Conservation (phyloP, 306 rosid genomes). For the Dalbergia oliveri region DNA sequence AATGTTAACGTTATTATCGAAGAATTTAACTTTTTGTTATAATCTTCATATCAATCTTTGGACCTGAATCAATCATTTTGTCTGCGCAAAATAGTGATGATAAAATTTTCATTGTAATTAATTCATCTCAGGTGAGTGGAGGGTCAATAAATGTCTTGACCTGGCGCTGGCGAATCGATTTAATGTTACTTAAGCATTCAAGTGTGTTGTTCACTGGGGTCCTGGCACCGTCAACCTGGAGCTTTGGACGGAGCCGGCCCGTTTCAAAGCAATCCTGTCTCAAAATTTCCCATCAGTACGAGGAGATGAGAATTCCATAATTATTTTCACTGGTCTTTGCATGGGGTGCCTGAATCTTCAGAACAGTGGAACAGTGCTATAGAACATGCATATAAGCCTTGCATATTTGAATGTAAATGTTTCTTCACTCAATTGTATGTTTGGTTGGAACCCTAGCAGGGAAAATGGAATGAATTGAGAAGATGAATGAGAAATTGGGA, state of each 20-base stretch:
- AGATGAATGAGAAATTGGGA: neutral
- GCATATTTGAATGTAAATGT: neutral
- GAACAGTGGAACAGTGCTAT: neutral
- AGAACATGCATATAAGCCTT: constrained; percentile 25
- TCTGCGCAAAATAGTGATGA: constrained; percentile 1
- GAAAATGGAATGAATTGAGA: neutral
- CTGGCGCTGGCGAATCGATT: constrained; percentile 82
- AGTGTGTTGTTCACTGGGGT: constrained; percentile 85
- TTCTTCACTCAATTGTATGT: neutral
- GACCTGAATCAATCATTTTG: constrained; percentile 13
- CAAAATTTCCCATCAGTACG: constrained; percentile 70
- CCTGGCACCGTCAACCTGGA: constrained; percentile 84
- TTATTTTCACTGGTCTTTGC: constrained; percentile 11
- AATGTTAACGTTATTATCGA: too few species aligned
- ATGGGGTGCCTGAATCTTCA: too few species aligned
- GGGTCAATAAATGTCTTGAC: constrained; percentile 74
- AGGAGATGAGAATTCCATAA: constrained; percentile 60
- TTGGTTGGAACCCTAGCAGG: neutral
- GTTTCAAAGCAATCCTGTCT: constrained; percentile 82
- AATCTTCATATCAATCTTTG: constrained; percentile 14
- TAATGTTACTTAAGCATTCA: constrained; percentile 65
- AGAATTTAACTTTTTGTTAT: neutral
- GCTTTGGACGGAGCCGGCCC: constrained; percentile 86
- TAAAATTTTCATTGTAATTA: constrained; percentile 11
- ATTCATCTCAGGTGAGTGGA: constrained; percentile 86